A percentile compares a stretch with the other conserved stretches of the same genome.
These are phyloP conservation scores for Wickerhamiella sergipiensis DNA, from an alignment of 805 yeast genomes.

Conservation along the genomic window DNA sequence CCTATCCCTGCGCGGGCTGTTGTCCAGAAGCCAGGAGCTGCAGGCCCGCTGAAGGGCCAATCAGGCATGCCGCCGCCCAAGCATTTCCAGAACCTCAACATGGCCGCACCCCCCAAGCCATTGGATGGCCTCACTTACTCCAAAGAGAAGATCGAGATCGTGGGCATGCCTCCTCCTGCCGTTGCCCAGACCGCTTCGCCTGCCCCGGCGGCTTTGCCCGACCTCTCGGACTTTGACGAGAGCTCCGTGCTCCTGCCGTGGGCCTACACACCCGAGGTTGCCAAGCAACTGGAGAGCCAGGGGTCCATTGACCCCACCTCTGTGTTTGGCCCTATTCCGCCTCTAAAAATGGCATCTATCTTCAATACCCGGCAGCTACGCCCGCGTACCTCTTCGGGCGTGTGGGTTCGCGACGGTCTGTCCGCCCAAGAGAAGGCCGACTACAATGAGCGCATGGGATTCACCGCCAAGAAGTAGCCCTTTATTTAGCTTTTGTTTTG, in stretches of 20 bases:
- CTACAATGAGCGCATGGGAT: constrained; percentile 38
- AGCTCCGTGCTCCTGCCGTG: constrained; percentile 39
- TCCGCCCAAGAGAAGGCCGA: constrained; percentile 34
- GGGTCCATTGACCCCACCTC: constrained; percentile 43
- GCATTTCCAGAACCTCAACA: constrained; percentile 1
- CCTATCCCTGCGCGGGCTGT: neutral
- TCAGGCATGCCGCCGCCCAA: neutral
- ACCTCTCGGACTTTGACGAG: constrained; percentile 40
- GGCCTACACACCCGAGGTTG: constrained; percentile 49
- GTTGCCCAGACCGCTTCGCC: constrained; percentile 1
- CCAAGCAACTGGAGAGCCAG: constrained; percentile 35
- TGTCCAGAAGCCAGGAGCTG: too few relatives aligned
- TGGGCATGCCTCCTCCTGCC: neutral
- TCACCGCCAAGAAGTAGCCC: constrained; percentile 2
- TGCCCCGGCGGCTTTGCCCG: constrained; percentile 15
- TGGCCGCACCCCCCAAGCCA: constrained; percentile 6
- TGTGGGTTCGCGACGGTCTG: constrained; percentile 36
- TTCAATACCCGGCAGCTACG: constrained; percentile 39
- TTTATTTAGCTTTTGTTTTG: neutral
- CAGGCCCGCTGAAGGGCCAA: neutral
- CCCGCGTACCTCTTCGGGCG: constrained; percentile 41
- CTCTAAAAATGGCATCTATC: constrained; percentile 54
- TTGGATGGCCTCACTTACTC: neutral
- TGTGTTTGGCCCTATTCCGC: constrained; percentile 65
- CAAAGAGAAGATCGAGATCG: constrained; percentile 3